Base-by-base conservation (phyloP, 1,139 yeast genomes). In the Keqinozyma sinolaborantium region DNA sequence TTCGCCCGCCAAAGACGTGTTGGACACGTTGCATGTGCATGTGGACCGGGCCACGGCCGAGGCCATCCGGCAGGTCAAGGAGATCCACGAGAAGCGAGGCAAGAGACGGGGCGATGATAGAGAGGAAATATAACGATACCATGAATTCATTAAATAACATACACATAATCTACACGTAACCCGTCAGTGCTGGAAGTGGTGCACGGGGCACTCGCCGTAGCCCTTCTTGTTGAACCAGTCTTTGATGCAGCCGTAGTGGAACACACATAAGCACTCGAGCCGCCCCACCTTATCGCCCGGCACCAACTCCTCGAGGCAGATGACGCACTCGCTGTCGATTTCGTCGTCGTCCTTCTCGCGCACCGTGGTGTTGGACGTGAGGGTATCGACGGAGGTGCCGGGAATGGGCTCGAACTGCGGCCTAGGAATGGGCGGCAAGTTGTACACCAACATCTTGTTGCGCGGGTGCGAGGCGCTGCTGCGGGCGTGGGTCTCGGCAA, bases 31-130 rank as follows among this genome's bases (percentile, higher is more conserved):
- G 41, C 86, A 87, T 51, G 83, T 83, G 36, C 83, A 94, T 30
- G 97, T 92, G 23, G 96, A 88, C 46, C 84, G 86, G 47, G 97
- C 97, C 11, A 78, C 83, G 44, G 84, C 95, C 24, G 95, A 86
- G 58, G 95, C 97, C 14, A 83, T 86, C 31, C 75, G 83, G 57
- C 87, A 84, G 52, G 79, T 90, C 45, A 86, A 86, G 55, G 83
- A 80, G 35, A 65, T 77, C 46, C 92, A 90, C 53, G 73, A 67
- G 32, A 60, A 49, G 42, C 51, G 64, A 37, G 53, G 53, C 19
- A 50, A 50, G 12, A 52, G 45, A 33, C 58, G 56, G 33, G 56
- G 62, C 40, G 76, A 68, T 39, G 69, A 69, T 36, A 59, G 54
- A 48, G 79, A 64, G 45, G 77, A 71, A 44, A 9, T 15, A 11